Evolutionary conservation across 805 yeast species (phyloP), one percentile per base, ranked within the genome.

Genomic region (Metschnikowia corniflorae): DNA sequence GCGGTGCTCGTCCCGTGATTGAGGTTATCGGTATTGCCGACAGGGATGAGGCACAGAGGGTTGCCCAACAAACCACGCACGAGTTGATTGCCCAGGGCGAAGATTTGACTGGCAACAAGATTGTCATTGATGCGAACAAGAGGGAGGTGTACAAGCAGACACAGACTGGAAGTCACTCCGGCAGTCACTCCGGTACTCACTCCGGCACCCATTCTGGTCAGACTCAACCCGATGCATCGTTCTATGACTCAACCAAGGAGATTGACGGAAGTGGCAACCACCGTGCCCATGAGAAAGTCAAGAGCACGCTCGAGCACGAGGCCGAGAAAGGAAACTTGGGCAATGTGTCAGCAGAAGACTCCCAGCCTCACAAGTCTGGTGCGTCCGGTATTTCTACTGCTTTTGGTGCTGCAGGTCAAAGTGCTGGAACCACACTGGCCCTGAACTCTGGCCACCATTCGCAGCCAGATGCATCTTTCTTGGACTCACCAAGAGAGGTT

Each of bases 21-120:
- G 69, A 63, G 41, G 68, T 63, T 12, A 50, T 63, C 43, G 69
- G 68, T 22, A 58, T 57, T 31, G 43, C 54, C 2, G 63, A 61
- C 43, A 50, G 53, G 22, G 46, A 48, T 15, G 41, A 45, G 16
- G 67, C 68, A 4, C 55, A 59, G 14, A 52, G 44, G 28, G 46
- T 61, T 24, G 68, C 69, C 12, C 56, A 55, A 26, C 48, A 53
- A 29, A 60, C 68, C 12, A 51, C 65, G 8, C 50, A 51, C 27
- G 59, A 55, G 29, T 50, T 63, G 31, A 43, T 54, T 26, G 50
- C 48, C 6, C 51, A 57, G 41, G 67, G 67, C 15, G 60, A 57
- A 21, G 66, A 61, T 35, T 53, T 62, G 35, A 27, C 53, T 8
- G 47, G 55, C n/a, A 64, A 65, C 12, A 63, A 59, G 45, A 44